A percentile compares a stretch with the other conserved stretches of the same genome.
Evolutionary conservation across 1,139 yeast species (phyloP).

Genomic region (Kazachstania sp.): DNA sequence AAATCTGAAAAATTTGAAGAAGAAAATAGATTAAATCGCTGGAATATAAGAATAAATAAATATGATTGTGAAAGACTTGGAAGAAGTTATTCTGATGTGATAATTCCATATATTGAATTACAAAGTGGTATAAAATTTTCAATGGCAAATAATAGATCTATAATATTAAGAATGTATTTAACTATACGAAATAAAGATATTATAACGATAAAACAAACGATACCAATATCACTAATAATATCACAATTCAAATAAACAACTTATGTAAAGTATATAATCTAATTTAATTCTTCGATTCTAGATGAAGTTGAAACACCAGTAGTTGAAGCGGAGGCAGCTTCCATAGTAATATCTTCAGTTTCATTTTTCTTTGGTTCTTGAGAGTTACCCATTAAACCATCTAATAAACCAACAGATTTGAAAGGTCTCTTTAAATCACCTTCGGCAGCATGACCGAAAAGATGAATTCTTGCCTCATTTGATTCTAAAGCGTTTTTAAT

Average conservation of each 20-base stretch:
- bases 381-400: conserved; percentile 50
- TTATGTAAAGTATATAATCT: no score
- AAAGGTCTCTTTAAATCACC: conserved; percentile 98
- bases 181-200: conserved; percentile 1
- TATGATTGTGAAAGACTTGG: conserved; percentile 10
- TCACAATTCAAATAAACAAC: no score
- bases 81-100: background rate
- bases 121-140: no score
- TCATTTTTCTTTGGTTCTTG: conserved; percentile 53
- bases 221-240: background rate
- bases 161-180: background rate
- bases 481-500: conserved; percentile 84
- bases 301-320: conserved; percentile 36
- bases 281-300: conserved; percentile 1
- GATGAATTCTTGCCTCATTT: conserved; percentile 85
- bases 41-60: conserved; percentile 2
- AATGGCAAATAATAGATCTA: no score
- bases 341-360: conserved; percentile 6
- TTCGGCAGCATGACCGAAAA: conserved; percentile 72
- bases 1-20: conserved; percentile 10
- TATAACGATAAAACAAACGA: background rate
- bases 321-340: conserved; percentile 1
- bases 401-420: conserved; percentile 77
- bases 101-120: conserved; percentile 12
- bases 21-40: conserved; percentile 10